Base-by-base conservation (phyloP, 2,329 filamentous ascomycete species). In the Xenoacremonium recifei region DNA sequence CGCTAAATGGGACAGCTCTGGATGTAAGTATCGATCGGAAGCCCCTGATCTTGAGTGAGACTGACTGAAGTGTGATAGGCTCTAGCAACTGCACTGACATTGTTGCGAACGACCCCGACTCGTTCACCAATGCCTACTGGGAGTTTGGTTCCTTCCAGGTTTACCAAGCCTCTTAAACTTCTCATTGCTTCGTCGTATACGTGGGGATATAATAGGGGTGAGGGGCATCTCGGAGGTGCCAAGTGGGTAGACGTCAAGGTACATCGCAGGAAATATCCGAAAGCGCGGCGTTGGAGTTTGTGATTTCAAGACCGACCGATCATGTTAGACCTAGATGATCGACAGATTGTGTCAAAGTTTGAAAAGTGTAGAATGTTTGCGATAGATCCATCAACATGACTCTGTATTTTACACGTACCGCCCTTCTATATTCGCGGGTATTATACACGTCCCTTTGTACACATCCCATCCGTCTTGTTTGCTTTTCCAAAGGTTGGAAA, bases 51-150 rank as follows among this genome's bases (percentile, higher is more conserved):
- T n/a, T n/a, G n/a, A n/a, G n/a, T n/a, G n/a, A n/a, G 32, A 20
- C 5, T 15, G 9, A 37, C 42, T 53, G 19, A 50, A 36, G 12
- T 9, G 7, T 21, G 19, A 29, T 21, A 74, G 72, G 78, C 52
- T 72, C 79, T 0, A 71, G 69, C 17, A 80, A 71, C 41, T 85
- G 82, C 55, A 67, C 67, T 4, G 71, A 78, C 37, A 78, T 71
- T 47, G 80, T 84, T 6, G 73, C 79, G 5, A 76, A 75, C 40
- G 75, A 79, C 50, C 80, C 74, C 16, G 62, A 57, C 16, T 75
- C 65, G 2, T 86, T 80, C 59, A 69, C 64, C 32, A 72, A 78
- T 55, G 83, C 77, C 2, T 87, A 72, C 57, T 88, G 77, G 84
- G 80, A 79, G 63, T 83, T 85, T 64, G 76, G 73, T 3, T 61